Conservation (phyloP, 1,139 yeast species). For the Diutina siamensis region DNA sequence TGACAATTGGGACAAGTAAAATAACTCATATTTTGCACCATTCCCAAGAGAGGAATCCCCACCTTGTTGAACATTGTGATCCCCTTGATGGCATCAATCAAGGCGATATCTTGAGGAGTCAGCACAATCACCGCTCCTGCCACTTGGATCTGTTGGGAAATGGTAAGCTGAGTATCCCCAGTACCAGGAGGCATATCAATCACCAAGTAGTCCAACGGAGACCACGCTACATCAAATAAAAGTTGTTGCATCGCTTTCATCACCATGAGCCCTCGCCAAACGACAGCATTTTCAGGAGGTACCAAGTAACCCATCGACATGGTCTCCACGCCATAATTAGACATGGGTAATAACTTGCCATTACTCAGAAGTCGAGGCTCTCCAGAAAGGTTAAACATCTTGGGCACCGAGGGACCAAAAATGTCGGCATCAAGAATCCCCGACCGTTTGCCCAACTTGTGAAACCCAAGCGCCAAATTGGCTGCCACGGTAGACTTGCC, state of each 20-base stretch:
- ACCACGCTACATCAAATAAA: slow-evolving; percentile 74
- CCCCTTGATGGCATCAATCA: slow-evolving; percentile 74
- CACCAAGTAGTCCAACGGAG: slow-evolving; percentile 55
- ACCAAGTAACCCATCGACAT: slow-evolving; percentile 88
- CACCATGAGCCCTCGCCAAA: slow-evolving; percentile 82
- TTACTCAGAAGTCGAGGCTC: slow-evolving; percentile 47
- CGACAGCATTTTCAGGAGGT: slow-evolving; percentile 58
- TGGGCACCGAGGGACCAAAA: slow-evolving; percentile 78
- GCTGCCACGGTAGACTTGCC: slow-evolving; percentile 52
- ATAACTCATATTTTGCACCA: slow-evolving; percentile 78
- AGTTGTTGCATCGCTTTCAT: slow-evolving; percentile 81
- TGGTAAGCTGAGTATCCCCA: slow-evolving; percentile 76
- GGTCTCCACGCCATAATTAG: slow-evolving; percentile 70
- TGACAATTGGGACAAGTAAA: slow-evolving; percentile 66
- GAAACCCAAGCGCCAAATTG: slow-evolving; percentile 56
- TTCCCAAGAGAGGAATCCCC: slow-evolving; percentile 61
- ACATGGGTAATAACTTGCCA: slow-evolving; percentile 55
- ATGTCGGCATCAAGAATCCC: slow-evolving; percentile 75
- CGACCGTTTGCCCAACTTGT: slow-evolving; percentile 40
- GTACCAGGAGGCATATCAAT: slow-evolving; percentile 91
- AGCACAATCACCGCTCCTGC: slow-evolving; percentile 77
- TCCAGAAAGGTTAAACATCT: slow-evolving; percentile 49
- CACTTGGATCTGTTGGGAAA: slow-evolving; percentile 65
- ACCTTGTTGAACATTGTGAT: slow-evolving; percentile 69
- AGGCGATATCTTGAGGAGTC: slow-evolving; percentile 80